Percentiles rank a stretch among this genome's conserved stretches.
These are phyloP conservation scores for Colletotrichum truncatum DNA, from an alignment of 2,329 filamentous ascomycete species.

Conservation along the genomic window DNA sequence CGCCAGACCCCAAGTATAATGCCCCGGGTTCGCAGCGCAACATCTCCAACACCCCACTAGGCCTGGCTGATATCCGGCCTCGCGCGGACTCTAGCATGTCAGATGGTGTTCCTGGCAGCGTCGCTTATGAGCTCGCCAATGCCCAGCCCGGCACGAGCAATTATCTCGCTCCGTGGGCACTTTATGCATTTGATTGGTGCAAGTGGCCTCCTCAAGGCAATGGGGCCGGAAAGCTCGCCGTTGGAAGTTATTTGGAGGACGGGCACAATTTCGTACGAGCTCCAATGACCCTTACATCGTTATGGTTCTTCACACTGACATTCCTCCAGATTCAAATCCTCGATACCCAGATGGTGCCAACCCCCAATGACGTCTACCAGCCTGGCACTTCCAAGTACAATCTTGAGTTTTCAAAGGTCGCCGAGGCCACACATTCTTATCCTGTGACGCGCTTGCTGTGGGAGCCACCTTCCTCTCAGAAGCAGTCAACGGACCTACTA, in stretches of 20 bases:
- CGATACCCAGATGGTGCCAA: slow-evolving; percentile 81
- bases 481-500: slow-evolving; percentile 93
- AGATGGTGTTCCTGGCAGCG: slow-evolving; percentile 72
- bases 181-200: slow-evolving; percentile 99
- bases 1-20: slow-evolving; percentile 58
- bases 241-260: slow-evolving; percentile 97
- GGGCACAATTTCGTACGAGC: slow-evolving; percentile 91
- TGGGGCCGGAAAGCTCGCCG: slow-evolving; percentile 89
- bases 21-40: slow-evolving; percentile 67
- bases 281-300: too few species aligned
- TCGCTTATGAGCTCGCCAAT: slow-evolving; percentile 73
- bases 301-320: too few species aligned
- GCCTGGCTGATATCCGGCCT: slow-evolving; percentile 90
- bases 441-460: slow-evolving; percentile 94
- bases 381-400: slow-evolving; percentile 78
- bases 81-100: slow-evolving; percentile 83
- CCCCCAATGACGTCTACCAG: slow-evolving; percentile 73
- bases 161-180: slow-evolving; percentile 92
- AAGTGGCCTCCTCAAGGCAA: slow-evolving; percentile 89
- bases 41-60: slow-evolving; percentile 86
- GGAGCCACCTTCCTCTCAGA: slow-evolving; percentile 95
- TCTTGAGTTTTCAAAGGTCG: slow-evolving; percentile 91
- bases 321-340: slow-evolving; percentile 88
- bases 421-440: slow-evolving; percentile 97
- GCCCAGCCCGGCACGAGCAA: slow-evolving; percentile 82